Base-by-base conservation (phyloP, 208 protist genomes). In the Leishmania turanica region DNA sequence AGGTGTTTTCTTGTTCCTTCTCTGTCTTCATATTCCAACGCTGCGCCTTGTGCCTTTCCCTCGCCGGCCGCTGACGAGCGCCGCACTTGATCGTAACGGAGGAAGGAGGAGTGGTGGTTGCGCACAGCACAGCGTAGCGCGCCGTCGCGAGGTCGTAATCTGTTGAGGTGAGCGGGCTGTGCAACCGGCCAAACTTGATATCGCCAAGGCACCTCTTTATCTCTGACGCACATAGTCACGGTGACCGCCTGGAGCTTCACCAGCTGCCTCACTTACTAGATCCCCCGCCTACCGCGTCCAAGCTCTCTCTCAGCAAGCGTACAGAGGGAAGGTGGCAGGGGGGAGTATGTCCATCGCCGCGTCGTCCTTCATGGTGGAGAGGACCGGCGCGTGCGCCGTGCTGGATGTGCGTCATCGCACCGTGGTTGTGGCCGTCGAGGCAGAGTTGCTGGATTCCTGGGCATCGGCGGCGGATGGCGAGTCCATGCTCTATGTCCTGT, bases 331-430 rank as follows among this genome's bases (percentile, higher is more conserved):
- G 53, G 53, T 4, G 31, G 21, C 31, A 27, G 3, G 47, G 27
- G 3, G 47, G 11, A 60, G 40, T 27, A 86, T 86, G 83, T 40
- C 73, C 49, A 77, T 74, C 17, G 15, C 71, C 21, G 70, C 83
- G 1, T 79, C 78, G 21, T 73, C 83, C 6, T 80, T 83, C 11
- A 79, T 84, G 78, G 76, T 24, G 21, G 60, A 74, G 73, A 54
- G 78, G 70, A 79, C 62, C 37, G 84, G 77, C 37, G 37, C 58
- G 45, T 80, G 79, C 19, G 76, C 79, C n/a, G 71, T 82, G 40
- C 45, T 82, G 21, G 77, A 64, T 37, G 21, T 84, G 65, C 75
- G 54, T 5, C 80, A 82, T 47, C 84, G 80, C 62, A 79, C 72
- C 21, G 75, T 82, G 6, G 27, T 87, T 34, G 58, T 58, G 42